Evolutionary conservation across 164 flowering plant genomes (phyloP).

Genomic region (Berberis vulgaris): DNA sequence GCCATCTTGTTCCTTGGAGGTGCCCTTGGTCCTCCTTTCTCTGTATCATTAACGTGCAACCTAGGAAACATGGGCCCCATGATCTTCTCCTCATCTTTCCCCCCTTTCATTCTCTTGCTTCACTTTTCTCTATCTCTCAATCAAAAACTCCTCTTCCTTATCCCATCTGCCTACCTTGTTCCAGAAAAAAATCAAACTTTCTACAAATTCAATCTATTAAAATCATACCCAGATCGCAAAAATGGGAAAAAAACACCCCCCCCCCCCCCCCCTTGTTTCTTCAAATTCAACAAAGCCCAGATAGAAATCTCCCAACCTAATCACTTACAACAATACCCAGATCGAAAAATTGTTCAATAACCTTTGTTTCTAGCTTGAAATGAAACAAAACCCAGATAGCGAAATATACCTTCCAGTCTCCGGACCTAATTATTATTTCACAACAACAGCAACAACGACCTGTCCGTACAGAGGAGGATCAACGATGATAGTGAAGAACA

Average conservation of each 20-base stretch:
- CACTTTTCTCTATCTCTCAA: constrained; percentile 3
- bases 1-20: constrained; percentile 97
- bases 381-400: background rate
- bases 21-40: constrained; percentile 77
- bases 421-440: too few species aligned
- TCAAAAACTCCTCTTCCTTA: background rate
- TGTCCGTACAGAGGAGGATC: too few species aligned
- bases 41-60: constrained; percentile 76
- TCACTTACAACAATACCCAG: background rate
- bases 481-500: too few species aligned
- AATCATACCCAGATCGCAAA: background rate
- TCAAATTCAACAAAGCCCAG: background rate
- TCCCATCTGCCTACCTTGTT: background rate
- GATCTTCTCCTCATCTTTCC: constrained; percentile 39
- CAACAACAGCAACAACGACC: too few species aligned
- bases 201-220: background rate
- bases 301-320: background rate
- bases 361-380: background rate
- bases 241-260: constrained; percentile 1
- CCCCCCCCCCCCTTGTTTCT: too few species aligned
- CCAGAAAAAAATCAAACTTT: too few species aligned
- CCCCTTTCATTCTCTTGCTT: constrained; percentile 32
- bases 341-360: background rate
- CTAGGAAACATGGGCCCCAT: constrained; percentile 71
- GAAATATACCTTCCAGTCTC: background rate